phyloP scores from a whole-genome alignment of 139 green algal genomes.

The Chlorella sp. region DNA sequence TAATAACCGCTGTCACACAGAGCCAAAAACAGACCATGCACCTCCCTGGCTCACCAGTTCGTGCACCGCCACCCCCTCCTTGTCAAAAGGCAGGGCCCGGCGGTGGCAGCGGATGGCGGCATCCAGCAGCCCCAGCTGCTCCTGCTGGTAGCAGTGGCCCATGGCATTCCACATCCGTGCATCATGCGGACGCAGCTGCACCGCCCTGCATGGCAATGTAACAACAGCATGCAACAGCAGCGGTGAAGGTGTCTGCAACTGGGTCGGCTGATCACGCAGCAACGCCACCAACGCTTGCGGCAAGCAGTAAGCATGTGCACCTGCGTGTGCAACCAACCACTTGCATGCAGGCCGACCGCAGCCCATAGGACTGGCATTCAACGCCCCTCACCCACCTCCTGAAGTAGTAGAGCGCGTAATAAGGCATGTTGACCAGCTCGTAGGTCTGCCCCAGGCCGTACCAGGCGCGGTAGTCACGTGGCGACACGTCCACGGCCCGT shows the following conservation, averaged over 20 bases:
- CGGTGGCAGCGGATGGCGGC: conserved; percentile 90
- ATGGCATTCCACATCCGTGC: conserved; percentile 98
- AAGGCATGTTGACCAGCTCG: conserved; percentile 94
- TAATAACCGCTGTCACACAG: no score
- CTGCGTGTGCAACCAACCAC: no score
- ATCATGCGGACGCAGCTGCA: conserved; percentile 84
- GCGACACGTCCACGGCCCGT: conserved; percentile 85
- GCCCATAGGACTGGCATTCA: no score
- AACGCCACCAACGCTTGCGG: no score
- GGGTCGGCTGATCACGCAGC: no score
- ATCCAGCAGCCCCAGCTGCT: conserved; percentile 66
- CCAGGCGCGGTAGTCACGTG: conserved; percentile 95
- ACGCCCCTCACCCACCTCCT: conserved; percentile 2
- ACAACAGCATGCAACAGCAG: no score
- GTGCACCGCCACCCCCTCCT: conserved; percentile 82
- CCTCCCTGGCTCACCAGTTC: conserved; percentile 58
- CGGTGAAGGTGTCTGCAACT: no score
- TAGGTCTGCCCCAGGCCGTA: conserved; percentile 98
- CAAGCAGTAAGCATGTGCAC: no score
- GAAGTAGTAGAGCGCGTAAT: conserved; percentile 92
- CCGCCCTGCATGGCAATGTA: conserved; percentile 54
- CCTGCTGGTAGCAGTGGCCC: conserved; percentile 92
- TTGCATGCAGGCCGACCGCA: no score
- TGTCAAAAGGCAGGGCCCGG: conserved; percentile 62
- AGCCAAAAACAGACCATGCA: not conserved